Base-by-base conservation (phyloP, 1,284 basidiomycete species). In the Schizopora paradoxa region DNA sequence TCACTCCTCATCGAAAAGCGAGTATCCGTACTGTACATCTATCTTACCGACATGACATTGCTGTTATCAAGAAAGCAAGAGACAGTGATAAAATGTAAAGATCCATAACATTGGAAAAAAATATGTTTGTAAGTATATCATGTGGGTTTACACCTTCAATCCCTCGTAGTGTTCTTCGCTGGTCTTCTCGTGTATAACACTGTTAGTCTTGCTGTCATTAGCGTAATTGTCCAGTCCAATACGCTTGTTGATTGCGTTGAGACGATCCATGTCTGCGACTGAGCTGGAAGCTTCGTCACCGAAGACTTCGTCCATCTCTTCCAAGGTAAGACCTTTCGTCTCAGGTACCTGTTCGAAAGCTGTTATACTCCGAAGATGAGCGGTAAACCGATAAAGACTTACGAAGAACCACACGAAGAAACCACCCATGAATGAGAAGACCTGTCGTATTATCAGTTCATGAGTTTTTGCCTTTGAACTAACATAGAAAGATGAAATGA, bases 281-380 rank as follows among this genome's bases (percentile, higher is more conserved):
- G 73, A 45, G 38, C 48, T 79, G 35, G 80, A 62, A 27, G 72
- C 73, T 36, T 64, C 65, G 5, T 68, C 68, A 40, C 79, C 80
- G 54, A 85, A 83, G 7, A 81, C 73, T 39, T 75, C 74, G 59
- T 84, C 80, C 80, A 83, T 83, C 59, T 83, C 81, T 59, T 85
- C 81, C 19, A 84, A 65, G 3, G 74, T 73, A 11, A 83, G 67
- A 6, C 78, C 77, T 61, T 82, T 82, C 7, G 81, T 83, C 62
- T 84, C 81, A 10, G 81, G 82, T 0, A 79, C 72, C 76, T 78
- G 47, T 14, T 25, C 23, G 19, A 8, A 41, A 39, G 10, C 18
- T 25, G 39, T 48, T 16, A 49, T 33, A 18, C 38, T 44, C 23
- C 25, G 25, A 26, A 6, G 19, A 42, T 8, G 18, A 5, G n/a